Conservation (phyloP, 345 rosid genomes). For the Raphanus sativus region DNA sequence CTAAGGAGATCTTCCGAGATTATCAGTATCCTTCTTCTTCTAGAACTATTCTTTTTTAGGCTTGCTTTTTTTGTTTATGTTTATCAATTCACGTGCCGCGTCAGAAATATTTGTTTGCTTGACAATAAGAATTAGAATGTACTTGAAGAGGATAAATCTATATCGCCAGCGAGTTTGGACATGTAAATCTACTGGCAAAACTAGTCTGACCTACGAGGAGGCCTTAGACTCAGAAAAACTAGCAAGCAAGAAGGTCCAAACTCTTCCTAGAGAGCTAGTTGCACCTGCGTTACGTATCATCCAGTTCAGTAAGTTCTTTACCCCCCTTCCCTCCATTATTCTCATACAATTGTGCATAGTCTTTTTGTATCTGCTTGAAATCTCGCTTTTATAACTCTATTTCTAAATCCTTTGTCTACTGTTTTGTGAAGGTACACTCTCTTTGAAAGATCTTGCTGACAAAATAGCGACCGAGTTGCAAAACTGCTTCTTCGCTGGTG, state of each 20-base stretch:
- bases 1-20: slow-evolving; percentile 82
- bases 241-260: slow-evolving; percentile 72
- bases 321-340: slow-evolving; percentile 4
- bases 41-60: slow-evolving; percentile 3
- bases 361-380: no score
- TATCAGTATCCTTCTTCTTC: slow-evolving; percentile 91
- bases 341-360: neutral
- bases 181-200: slow-evolving; percentile 80
- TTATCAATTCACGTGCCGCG: slow-evolving; percentile 11
- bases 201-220: slow-evolving; percentile 88
- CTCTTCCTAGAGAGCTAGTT: slow-evolving; percentile 67
- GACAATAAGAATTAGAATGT: slow-evolving; percentile 50
- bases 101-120: slow-evolving; percentile 40
- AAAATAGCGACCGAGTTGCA: slow-evolving; percentile 59
- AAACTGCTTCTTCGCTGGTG: slow-evolving; percentile 59
- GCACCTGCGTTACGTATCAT: slow-evolving; percentile 64
- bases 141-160: slow-evolving; percentile 73
- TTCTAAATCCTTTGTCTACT: slow-evolving; percentile 2
- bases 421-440: slow-evolving; percentile 66
- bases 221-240: slow-evolving; percentile 87
- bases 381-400: no score
- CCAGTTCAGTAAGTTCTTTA: slow-evolving; percentile 70
- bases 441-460: slow-evolving; percentile 87
- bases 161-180: slow-evolving; percentile 84
- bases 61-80: slow-evolving; percentile 18